These are phyloP conservation scores for Ophiostoma montium DNA, from an alignment of 2,329 filamentous ascomycete species.

Conservation along the genomic window DNA sequence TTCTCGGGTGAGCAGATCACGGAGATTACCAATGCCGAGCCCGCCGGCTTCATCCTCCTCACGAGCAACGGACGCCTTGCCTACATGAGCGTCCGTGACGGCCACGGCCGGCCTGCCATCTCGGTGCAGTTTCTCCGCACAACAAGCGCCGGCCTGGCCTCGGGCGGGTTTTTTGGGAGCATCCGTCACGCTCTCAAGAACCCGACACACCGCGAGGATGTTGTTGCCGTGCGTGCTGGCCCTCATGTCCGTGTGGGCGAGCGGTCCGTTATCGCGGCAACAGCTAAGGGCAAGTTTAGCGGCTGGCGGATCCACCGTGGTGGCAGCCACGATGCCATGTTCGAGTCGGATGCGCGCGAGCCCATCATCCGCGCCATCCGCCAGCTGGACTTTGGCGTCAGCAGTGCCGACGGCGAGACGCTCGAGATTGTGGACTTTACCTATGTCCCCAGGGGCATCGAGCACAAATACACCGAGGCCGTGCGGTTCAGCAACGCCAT, in stretches of 20 bases:
- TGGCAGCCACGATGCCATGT: slow-evolving; percentile 62
- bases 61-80: slow-evolving; percentile 78
- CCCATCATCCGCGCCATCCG: slow-evolving; percentile 49
- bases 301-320: slow-evolving; percentile 83
- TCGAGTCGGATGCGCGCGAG: slow-evolving; percentile 56
- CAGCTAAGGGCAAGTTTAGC: slow-evolving; percentile 63
- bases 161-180: slow-evolving; percentile 63
- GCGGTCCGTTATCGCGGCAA: slow-evolving; percentile 68
- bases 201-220: slow-evolving; percentile 56
- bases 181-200: slow-evolving; percentile 63
- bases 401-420: slow-evolving; percentile 37
- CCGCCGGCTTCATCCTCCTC: slow-evolving; percentile 70
- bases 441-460: slow-evolving; percentile 43
- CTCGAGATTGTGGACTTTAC: slow-evolving; percentile 71
- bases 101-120: slow-evolving; percentile 72
- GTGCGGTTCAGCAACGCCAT: slow-evolving; percentile 37
- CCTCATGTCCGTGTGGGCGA: slow-evolving; percentile 62
- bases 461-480: slow-evolving; percentile 34
- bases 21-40: slow-evolving; percentile 69
- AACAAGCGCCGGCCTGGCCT: slow-evolving; percentile 38
- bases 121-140: slow-evolving; percentile 62
- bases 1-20: slow-evolving; percentile 65
- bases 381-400: slow-evolving; percentile 33
- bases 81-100: slow-evolving; percentile 73
- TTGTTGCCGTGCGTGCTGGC: slow-evolving; percentile 67